Evolutionary conservation across 495 filamentous ascomycete genomes (phyloP).

Genomic region (Hamigera avellanea): DNA sequence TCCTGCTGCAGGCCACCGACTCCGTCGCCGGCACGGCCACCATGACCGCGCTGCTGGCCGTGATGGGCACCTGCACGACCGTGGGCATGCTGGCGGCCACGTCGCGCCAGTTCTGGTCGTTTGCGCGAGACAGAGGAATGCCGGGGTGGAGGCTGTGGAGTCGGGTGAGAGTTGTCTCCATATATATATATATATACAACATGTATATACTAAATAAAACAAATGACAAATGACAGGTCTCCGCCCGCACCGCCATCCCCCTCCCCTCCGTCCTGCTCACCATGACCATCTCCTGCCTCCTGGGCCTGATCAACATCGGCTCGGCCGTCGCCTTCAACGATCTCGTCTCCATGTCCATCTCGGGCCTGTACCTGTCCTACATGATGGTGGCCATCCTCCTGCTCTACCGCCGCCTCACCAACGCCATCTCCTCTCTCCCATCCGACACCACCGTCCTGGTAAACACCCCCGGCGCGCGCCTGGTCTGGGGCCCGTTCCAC

Average conservation of each 20-base stretch:
- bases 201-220: too few species aligned
- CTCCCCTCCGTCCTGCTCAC: constrained; percentile 33
- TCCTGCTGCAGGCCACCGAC: constrained; percentile 36
- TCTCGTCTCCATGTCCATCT: constrained; percentile 35
- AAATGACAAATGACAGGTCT: too few species aligned
- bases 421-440: background rate
- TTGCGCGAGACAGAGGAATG: constrained; percentile 48
- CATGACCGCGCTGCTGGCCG: constrained; percentile 30
- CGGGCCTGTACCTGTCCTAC: constrained; percentile 40
- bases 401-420: background rate
- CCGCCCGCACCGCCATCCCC: constrained; percentile 32
- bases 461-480: constrained; percentile 6
- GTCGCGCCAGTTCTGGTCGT: constrained; percentile 45
- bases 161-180: too few species aligned
- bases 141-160: constrained; percentile 42
- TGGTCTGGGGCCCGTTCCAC: constrained; percentile 10
- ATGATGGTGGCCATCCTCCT: constrained; percentile 33
- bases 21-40: constrained; percentile 31
- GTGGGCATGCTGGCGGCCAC: constrained; percentile 40
- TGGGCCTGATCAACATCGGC: constrained; percentile 38
- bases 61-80: constrained; percentile 29
- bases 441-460: background rate
- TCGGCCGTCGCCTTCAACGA: constrained; percentile 36
- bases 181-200: too few species aligned
- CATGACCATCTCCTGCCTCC: constrained; percentile 17